phyloP scores from a whole-genome alignment of 768 basidiomycete species.

The Panaeolus papilionaceus region DNA sequence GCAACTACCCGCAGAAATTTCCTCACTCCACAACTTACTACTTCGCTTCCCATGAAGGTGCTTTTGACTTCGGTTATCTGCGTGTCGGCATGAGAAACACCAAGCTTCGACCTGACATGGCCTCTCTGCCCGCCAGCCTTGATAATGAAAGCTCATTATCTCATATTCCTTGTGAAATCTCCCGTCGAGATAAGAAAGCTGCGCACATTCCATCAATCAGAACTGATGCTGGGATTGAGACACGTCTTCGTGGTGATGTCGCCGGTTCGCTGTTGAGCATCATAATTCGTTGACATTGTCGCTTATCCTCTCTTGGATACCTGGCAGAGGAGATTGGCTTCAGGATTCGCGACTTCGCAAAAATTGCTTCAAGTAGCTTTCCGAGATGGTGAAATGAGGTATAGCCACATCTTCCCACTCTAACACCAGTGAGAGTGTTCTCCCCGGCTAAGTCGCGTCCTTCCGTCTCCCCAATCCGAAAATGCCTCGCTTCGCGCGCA shows the following conservation, averaged over 20 bases:
- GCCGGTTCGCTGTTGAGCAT: too few species aligned
- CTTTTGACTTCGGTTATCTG: not conserved
- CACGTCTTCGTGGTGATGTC: too few species aligned
- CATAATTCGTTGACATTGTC: not conserved
- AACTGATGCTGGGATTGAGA: too few species aligned
- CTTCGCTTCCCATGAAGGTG: not conserved
- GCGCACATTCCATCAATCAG: too few species aligned
- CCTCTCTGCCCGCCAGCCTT: not conserved
- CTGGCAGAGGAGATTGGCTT: not conserved
- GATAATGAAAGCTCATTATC: not conserved
- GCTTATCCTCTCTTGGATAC: not conserved
- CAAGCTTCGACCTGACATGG: not conserved
- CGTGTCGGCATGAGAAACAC: not conserved
- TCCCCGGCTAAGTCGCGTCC: constrained; percentile 5
- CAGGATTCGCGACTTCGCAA: not conserved
- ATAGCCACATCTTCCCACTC: constrained; percentile 10
- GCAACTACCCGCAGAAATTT: not conserved
- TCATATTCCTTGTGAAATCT: not conserved
- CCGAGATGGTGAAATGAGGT: not conserved
- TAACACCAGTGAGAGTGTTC: constrained; percentile 6
- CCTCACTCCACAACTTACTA: not conserved
- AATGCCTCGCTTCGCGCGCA: not conserved
- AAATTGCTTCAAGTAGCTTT: not conserved
- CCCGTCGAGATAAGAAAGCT: too few species aligned
- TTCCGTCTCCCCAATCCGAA: not conserved